Base-by-base conservation (phyloP, 2,329 filamentous ascomycete species). In the Berkeleyomyces rouxiae region DNA sequence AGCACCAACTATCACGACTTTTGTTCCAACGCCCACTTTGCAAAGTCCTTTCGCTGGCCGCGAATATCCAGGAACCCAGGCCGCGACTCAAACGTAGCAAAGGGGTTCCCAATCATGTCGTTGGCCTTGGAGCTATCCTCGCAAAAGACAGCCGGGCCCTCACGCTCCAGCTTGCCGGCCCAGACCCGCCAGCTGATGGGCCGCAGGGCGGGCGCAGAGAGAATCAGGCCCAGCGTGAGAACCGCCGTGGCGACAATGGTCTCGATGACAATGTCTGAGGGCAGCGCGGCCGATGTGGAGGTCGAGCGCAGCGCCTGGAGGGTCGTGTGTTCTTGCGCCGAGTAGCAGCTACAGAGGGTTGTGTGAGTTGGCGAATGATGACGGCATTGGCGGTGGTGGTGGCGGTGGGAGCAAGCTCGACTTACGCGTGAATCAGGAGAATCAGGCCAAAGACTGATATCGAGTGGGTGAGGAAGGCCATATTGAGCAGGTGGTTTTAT, bases 31-130 rank as follows among this genome's bases (percentile, higher is more conserved):
- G 84, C 80, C 89, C 88, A 95, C 66, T 85, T 79, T 13, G 82
- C 80, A 76, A 95, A 96, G 65, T 91, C 87, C 70, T 79, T 84
- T 70, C 87, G 81, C 74, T 90, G 80, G 72, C 84, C 87, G 72
- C 90, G 84, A 66, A 97, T 88, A 75, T 99, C 89, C 75, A 90
- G 81, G 70, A 97, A 99, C 1, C 89, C 86, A 57, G 85, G 83
- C 67, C 93, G 78, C 65, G 88, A 85, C 74, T 97, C 92, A 65
- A 96, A 73, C 55, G 82, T 78, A 59, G 77, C 79, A 72, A 91
- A 97, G 4, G 91, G 90, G 70, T 95, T 96, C 13, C 87, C 86
- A 10, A 81, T 75, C 66, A 79, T 86, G 65, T 85, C 82, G 71
- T 82, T 85, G 70, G 89, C 84, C 47, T 87, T 82, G 70, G 89